Evolutionary conservation across 2,329 filamentous ascomycete genomes (phyloP), one percentile per base, ranked within the genome.

Genomic region (Hymenoscyphus fraxineus): DNA sequence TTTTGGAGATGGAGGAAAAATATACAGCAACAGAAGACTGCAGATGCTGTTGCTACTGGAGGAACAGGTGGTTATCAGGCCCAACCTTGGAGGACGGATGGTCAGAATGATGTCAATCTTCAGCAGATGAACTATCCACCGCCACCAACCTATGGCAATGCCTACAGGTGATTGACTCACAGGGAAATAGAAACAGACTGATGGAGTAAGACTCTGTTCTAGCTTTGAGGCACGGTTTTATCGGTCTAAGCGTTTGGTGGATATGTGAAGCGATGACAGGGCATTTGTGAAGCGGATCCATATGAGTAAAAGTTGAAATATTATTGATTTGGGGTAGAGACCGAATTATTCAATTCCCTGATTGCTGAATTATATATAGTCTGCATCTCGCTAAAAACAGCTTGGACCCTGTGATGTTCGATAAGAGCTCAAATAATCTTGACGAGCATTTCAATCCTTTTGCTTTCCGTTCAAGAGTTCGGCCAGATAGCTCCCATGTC

Each of bases 1-100:
- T 65, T 65, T 58, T 65, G 64, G 60, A 47, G 64, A 58, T 63
- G 54, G 31, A 47, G 60, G 51, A 38, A 60, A 10, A 65, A 63
- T 40, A 47, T 58, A 4, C 60, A 60, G 47, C 61, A 65, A 35
- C 47, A 57, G 31, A 65, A 60, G 55, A 58, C 57, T 2, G 51
- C 27, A 16, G 39, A 62, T 32, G 51, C 35, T 5, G 58, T 41
- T 22, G 47, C 31, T 10, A n/a, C 31, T 6, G 39, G 16, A 15
- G 22, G 47, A 13, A 19, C 3, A 7, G 27, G 44, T 32, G 64
- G 64, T 2, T 65, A 65, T 63, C 58, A 63, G 32, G 41, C 27
- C 16, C 13, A 63, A 35, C 64, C 64, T 1, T 65, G 64, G 64
- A 41, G 31, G 32, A 41, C 3, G 5, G 44, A 60, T 41, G 32